These are phyloP conservation scores for Hortaea sp. DNA, from an alignment of 2,329 filamentous ascomycete genomes.

Conservation along the genomic window DNA sequence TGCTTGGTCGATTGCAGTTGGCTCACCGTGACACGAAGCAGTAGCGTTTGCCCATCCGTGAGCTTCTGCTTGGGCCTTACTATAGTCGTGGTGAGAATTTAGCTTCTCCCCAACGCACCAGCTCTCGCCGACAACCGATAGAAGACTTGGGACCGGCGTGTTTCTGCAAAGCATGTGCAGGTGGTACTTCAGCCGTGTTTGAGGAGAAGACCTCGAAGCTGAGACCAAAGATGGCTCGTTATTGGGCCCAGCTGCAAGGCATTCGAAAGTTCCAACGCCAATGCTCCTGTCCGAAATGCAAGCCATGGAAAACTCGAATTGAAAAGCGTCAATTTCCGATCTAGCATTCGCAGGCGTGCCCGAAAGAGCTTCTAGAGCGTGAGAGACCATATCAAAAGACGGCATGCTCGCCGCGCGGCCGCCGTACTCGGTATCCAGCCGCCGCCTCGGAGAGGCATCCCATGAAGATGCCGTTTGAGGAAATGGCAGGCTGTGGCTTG, in stretches of 20 bases:
- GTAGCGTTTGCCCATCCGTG: slow-evolving; percentile 24
- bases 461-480: slow-evolving; percentile 27
- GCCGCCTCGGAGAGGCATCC: slow-evolving; percentile 19
- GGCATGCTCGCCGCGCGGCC: background rate
- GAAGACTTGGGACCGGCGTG: slow-evolving; percentile 31
- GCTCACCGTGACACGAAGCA: background rate
- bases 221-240: slow-evolving; percentile 6
- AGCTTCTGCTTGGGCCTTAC: slow-evolving; percentile 22
- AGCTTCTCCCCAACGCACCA: slow-evolving; percentile 38
- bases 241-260: slow-evolving; percentile 1
- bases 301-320: slow-evolving; percentile 29
- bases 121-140: slow-evolving; percentile 35
- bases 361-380: slow-evolving; percentile 7
- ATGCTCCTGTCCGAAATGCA: slow-evolving; percentile 6
- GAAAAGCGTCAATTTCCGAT: slow-evolving; percentile 20
- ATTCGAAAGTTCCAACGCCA: background rate
- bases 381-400: slow-evolving; percentile 6
- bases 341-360: slow-evolving; percentile 1
- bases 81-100: slow-evolving; percentile 23
- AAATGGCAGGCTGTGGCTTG: slow-evolving; percentile 27
- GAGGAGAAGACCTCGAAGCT: slow-evolving; percentile 9
- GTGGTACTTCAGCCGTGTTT: slow-evolving; percentile 18
- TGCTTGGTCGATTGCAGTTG: background rate
- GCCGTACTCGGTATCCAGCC: background rate
- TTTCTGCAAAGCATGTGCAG: slow-evolving; percentile 29